Base-by-base conservation (phyloP, 306 rosid species). In the Castanea sativa region DNA sequence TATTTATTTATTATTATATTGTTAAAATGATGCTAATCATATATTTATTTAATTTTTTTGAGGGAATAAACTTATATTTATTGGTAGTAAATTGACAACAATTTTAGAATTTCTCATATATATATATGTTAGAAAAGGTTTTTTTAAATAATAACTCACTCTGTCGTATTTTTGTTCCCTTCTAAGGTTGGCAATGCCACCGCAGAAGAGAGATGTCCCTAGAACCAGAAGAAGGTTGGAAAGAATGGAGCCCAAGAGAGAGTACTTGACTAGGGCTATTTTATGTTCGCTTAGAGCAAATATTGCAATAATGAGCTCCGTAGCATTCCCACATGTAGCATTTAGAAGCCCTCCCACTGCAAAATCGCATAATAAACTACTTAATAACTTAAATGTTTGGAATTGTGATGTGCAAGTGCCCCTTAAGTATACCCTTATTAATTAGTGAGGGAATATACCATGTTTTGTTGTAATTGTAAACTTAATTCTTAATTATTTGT, bases 321-420 rank as follows among this genome's bases (percentile, higher is more conserved):
- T 93, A 9, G 88, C 90, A 82, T 95, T 95, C 52, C 99, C 98
- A 88, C 96, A 95, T 29, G 99, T 93, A 10, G 99, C 98, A 81
- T 93, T 95, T 14, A 95, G 80, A 79, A 95, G 97, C 35, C 99
- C 99, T 79, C 99, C 99, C 69, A 91, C 99, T 95, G 85, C 53
- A 74, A 72, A 65, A 29, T 7, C 60, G 1, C 30, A 67, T 45
- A 65, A 21, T 8, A 20, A 70, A 76, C 15, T 49, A 49, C 4
- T 49, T 49, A 49, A 49, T 12, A 49, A 49, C 53, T 49, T 49
- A 49, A 49, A 38, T 38, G 45, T 38, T 38, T 38, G 45, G 11
- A 38, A 38, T 38, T 38, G 45, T 38, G 45, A 38, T 38, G 45
- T 38, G 45, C 11, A 38, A 38, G 45, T 7, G 45, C 8, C 45